Evolutionary conservation across 2,329 filamentous ascomycete genomes (phyloP).

Genomic region (Stachybotrys chlorohalonatus): DNA sequence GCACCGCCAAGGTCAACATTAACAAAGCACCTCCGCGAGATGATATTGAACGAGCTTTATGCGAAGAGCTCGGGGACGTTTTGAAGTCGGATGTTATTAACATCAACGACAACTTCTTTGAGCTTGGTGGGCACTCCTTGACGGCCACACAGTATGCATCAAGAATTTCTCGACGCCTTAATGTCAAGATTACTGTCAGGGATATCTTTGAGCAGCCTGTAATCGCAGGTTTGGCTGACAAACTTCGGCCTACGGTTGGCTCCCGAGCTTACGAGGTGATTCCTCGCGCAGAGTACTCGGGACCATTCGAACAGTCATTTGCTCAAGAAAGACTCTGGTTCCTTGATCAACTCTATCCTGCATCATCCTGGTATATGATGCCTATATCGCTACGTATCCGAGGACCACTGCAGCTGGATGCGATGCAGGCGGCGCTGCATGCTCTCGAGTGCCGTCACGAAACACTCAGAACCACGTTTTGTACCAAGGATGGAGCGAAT

Average conservation of each 20-base stretch:
- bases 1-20: too few relatives aligned
- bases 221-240: background rate
- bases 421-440: slow-evolving; percentile 1
- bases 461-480: slow-evolving; percentile 6
- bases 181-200: slow-evolving; percentile 2
- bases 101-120: slow-evolving; percentile 13
- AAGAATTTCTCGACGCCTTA: background rate
- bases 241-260: background rate
- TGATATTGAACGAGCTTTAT: too few relatives aligned
- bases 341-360: slow-evolving; percentile 5
- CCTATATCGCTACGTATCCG: slow-evolving; percentile 3
- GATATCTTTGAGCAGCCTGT: slow-evolving; percentile 4
- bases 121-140: slow-evolving; percentile 16
- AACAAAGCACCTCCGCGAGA: too few relatives aligned
- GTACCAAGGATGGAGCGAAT: background rate
- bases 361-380: slow-evolving; percentile 1
- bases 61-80: too few relatives aligned
- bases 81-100: too few relatives aligned
- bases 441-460: slow-evolving; percentile 7
- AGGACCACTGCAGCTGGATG: slow-evolving; percentile 2
- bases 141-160: slow-evolving; percentile 6
- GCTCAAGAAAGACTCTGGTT: slow-evolving; percentile 7
- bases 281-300: background rate
- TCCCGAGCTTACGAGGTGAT: background rate
- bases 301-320: slow-evolving; percentile 5